Evolutionary conservation across 202 grass and related monocot species (phyloP).

Genomic region (Zoysia matrella): DNA sequence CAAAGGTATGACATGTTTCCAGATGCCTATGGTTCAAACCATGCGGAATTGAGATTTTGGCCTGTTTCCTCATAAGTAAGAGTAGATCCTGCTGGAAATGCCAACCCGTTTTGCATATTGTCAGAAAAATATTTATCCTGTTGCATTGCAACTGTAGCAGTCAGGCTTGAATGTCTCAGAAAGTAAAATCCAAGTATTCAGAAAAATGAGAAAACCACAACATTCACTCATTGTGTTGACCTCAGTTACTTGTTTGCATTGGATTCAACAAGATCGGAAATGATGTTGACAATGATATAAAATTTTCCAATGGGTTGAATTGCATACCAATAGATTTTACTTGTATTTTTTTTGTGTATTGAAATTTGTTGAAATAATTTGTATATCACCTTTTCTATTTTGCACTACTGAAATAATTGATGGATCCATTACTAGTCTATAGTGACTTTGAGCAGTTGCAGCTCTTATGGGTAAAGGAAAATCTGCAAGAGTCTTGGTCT

Average conservation of each 20-base stretch:
- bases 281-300: constrained; percentile 6
- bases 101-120: background rate
- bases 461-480: constrained; percentile 99
- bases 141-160: background rate
- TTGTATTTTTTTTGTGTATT: background rate
- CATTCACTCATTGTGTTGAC: background rate
- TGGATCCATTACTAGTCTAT: background rate
- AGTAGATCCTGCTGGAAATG: constrained; percentile 9
- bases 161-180: constrained; percentile 12
- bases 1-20: constrained; percentile 61
- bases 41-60: constrained; percentile 17
- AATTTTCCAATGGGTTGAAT: constrained; percentile 1
- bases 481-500: constrained; percentile 91
- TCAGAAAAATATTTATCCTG: constrained; percentile 9
- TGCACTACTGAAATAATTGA: background rate
- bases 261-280: constrained; percentile 14
- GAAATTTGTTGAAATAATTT: background rate
- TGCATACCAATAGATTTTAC: background rate
- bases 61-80: constrained; percentile 13
- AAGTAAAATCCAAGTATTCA: constrained; percentile 11
- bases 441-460: constrained; percentile 41
- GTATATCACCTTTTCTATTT: background rate
- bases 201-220: background rate
- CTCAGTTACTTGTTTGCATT: background rate
- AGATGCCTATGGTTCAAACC: constrained; percentile 3